Base-by-base conservation (phyloP, 1,284 basidiomycete genomes). In the Kalmanozyma brasiliensis region DNA sequence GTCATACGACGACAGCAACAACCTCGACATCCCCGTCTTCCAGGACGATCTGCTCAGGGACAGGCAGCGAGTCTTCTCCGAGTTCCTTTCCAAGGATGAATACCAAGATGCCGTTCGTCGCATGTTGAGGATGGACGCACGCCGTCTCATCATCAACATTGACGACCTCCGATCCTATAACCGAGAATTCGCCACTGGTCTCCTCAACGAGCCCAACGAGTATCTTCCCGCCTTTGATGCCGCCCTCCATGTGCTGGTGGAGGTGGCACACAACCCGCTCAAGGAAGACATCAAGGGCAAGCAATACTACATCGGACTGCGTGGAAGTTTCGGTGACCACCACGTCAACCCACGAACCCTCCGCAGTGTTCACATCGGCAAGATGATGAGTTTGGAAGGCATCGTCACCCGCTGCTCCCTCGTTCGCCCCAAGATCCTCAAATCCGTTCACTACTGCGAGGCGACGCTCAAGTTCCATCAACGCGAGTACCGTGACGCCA, bases 241-340 rank as follows among this genome's bases (percentile, higher is more conserved):
- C 32, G 96, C 94, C 10, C 86, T 98, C 5, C 77, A 85, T 19
- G 88, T 88, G 64, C 86, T 94, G 53, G 88, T 96, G 40, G 86
- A 90, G 76, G 88, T 89, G 64, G 85, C 91, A 5, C 88, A 90
- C 77, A 91, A 94, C 82, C 84, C 86, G 7, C 87, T 90, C 47
- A 95, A 96, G 85, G 90, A 94, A 83, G 89, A 92, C 48, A 88
- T 93, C 60, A 85, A 88, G 34, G 88, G 87, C 62, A 94, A 91
- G 63, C 63, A 63, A 35, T 80, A 71, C 66, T 90, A 91, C 75
- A 87, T 97, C 59, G 96, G 95, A n/a, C 88, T 98, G 82, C 90
- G 91, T 70, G 96, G 96, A 52, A 95, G 92, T n/a, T 99, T 99
- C 83, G 96, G 96, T 43, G 94, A 98, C 83, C 93, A 98, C 82